phyloP scores from a whole-genome alignment of 2,329 filamentous ascomycete species.

The Exophiala alcalophila region DNA sequence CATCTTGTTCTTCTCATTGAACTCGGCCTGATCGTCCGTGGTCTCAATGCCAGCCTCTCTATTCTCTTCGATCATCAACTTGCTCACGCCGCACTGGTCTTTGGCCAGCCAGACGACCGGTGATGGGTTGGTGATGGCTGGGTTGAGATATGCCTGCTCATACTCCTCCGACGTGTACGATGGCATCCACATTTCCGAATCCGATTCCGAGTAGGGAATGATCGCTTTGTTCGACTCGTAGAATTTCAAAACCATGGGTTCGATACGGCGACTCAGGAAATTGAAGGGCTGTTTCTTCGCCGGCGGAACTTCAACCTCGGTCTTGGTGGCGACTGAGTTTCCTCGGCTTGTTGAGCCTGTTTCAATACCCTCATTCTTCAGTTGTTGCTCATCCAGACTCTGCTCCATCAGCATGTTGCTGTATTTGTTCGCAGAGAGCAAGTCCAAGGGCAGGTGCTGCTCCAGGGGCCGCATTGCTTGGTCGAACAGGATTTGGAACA shows the following conservation, averaged over 20 bases:
- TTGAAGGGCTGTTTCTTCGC: conserved; percentile 29
- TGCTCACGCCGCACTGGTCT: conserved; percentile 70
- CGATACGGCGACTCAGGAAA: conserved; percentile 19
- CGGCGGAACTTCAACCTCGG: conserved; percentile 28
- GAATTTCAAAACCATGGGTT: conserved; percentile 21
- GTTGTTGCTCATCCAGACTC: conserved; percentile 18
- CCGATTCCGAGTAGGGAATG: conserved; percentile 62
- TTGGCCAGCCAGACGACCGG: conserved; percentile 78
- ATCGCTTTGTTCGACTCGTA: conserved; percentile 43
- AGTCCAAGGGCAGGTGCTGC: conserved; percentile 69
- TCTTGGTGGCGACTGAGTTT: conserved; percentile 27
- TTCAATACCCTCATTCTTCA: conserved; percentile 20
- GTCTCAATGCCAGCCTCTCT: conserved; percentile 65
- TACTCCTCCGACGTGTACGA: conserved; percentile 63
- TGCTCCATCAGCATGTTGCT: conserved; percentile 23
- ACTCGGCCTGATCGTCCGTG: conserved; percentile 69
- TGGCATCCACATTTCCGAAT: conserved; percentile 60
- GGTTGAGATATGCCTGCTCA: conserved; percentile 69
- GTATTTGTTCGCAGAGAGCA: conserved; percentile 33
- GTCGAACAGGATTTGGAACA: conserved; percentile 65
- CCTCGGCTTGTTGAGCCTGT: conserved; percentile 13
- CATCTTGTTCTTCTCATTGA: conserved; percentile 68
- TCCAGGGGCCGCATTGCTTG: conserved; percentile 44
- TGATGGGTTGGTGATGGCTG: conserved; percentile 59
- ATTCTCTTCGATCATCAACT: conserved; percentile 73